Base-by-base conservation (phyloP, 768 basidiomycete species). In the Mycena kentingensis region DNA sequence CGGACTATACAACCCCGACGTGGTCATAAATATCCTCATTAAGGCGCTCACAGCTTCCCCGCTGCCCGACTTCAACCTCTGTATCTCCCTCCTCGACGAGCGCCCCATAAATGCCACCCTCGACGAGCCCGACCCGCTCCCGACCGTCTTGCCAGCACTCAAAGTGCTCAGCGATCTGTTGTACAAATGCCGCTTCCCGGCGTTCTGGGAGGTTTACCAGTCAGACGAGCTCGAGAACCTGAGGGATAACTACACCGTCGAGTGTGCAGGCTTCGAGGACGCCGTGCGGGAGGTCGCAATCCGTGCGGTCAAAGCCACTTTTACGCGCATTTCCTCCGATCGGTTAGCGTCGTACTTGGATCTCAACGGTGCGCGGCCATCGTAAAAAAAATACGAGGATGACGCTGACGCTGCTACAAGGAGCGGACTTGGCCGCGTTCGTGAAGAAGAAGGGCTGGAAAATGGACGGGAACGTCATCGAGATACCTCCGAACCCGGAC, bases 31-130 rank as follows among this genome's bases (percentile, higher is more conserved):
- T 75, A 90, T 98, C 70, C 89, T 99, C 66, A 81, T 95, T 68
- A 95, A 95, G 76, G 80, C 93, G 24, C 80, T 97, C 51, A 86
- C 90, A 34, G 83, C 90, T 2, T 79, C 87, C 43, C 92, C 93
- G 28, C 80, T 87, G 38, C 90, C 95, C 51, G 96, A 99, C 67
- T 99, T 96, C 75, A 88, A 90, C 63, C 88, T 98, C 58, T 95
- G 90, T 63, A 82, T 96, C 60, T 90, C 95, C 42, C 81, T 99
- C n/a, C 77, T 95, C 32, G 90, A 93, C 54, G 92, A 93, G 60
- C 81, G 85, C 41, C 68, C 78, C 16, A 64, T 71, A 44, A 82
- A 70, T 52, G 52, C 77, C 36, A 78, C 76, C 59, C 71, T 83
- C 11, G 90, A 92, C 61, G 90, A 93, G 63, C 87, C 88, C 24